Evolutionary conservation across 257 asterid genomes (phyloP).

Genomic region (Fraxinus anomala): DNA sequence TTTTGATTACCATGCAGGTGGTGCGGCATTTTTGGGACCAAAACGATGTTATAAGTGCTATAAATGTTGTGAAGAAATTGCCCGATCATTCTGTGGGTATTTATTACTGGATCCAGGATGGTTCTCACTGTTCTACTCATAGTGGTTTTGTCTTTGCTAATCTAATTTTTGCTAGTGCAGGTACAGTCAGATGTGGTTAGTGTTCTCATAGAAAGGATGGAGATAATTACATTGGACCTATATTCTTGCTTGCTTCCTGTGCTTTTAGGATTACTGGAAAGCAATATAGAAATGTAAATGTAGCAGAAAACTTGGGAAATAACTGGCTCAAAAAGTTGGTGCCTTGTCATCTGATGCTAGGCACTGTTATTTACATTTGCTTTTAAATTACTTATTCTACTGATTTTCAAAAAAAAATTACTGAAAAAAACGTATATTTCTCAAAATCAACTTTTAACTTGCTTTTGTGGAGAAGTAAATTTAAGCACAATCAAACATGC

Average conservation of each 20-base stretch:
- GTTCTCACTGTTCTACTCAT: constrained; percentile 12
- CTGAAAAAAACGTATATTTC: not conserved
- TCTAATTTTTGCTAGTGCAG: constrained; percentile 41
- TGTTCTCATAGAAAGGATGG: constrained; percentile 70
- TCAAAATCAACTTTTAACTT: not conserved
- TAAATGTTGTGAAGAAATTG: constrained; percentile 72
- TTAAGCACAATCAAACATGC: not conserved
- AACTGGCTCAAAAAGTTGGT: not conserved
- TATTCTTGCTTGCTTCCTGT: constrained; percentile 89
- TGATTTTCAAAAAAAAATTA: too few relatives aligned
- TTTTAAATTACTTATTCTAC: too few relatives aligned
- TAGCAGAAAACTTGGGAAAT: not conserved
- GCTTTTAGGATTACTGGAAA: constrained; percentile 74
- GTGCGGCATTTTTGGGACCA: constrained; percentile 89
- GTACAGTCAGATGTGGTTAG: constrained; percentile 87
- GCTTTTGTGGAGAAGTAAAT: too few relatives aligned
- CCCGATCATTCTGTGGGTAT: constrained; percentile 81
- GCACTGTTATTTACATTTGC: not conserved
- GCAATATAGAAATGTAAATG: constrained; percentile 77
- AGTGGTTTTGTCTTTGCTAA: not conserved
- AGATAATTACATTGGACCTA: constrained; percentile 66
- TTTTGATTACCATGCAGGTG: constrained; percentile 49
- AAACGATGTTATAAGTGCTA: constrained; percentile 83
- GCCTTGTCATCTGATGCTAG: not conserved
- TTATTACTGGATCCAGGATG: constrained; percentile 9